Evolutionary conservation across 1,284 basidiomycete genomes (phyloP).

Genomic region (Heimioporus retisporus): DNA sequence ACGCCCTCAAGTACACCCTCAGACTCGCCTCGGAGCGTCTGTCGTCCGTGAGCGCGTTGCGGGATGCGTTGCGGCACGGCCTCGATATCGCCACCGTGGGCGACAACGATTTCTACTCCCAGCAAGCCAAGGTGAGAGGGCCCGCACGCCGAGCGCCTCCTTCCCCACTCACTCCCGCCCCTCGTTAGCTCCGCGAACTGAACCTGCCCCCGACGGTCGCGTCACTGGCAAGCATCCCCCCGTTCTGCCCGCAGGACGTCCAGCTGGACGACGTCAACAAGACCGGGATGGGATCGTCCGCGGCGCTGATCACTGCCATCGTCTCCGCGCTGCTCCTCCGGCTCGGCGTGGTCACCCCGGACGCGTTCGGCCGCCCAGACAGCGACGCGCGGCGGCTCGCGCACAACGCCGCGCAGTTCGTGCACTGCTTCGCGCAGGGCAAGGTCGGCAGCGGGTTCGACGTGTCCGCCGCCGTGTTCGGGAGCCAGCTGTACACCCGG

Average conservation of each 20-base stretch:
- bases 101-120: conserved; percentile 99
- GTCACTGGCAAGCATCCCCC: conserved; percentile 73
- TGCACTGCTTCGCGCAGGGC: conserved; percentile 97
- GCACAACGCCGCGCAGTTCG: conserved; percentile 96
- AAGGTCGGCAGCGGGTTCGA: conserved; percentile 99
- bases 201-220: conserved; percentile 68
- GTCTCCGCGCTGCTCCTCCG: conserved; percentile 89
- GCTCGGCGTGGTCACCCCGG: conserved; percentile 69
- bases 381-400: conserved; percentile 69
- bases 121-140: conserved; percentile 77
- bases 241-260: conserved; percentile 82
- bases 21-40: conserved; percentile 64
- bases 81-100: conserved; percentile 88
- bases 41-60: conserved; percentile 64
- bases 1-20: conserved; percentile 85
- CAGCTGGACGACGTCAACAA: conserved; percentile 90
- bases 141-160: too few species aligned
- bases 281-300: conserved; percentile 97
- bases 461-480: conserved; percentile 94
- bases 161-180: too few species aligned
- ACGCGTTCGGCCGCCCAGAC: conserved; percentile 54
- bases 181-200: conserved; percentile 66
- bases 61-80: conserved; percentile 58
- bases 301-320: conserved; percentile 96
- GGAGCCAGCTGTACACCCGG: conserved; percentile 93